Evolutionary conservation across 2,329 filamentous ascomycete species (phyloP), one percentile per base, ranked within the genome.

Genomic region (Colletotrichum nymphaeae): DNA sequence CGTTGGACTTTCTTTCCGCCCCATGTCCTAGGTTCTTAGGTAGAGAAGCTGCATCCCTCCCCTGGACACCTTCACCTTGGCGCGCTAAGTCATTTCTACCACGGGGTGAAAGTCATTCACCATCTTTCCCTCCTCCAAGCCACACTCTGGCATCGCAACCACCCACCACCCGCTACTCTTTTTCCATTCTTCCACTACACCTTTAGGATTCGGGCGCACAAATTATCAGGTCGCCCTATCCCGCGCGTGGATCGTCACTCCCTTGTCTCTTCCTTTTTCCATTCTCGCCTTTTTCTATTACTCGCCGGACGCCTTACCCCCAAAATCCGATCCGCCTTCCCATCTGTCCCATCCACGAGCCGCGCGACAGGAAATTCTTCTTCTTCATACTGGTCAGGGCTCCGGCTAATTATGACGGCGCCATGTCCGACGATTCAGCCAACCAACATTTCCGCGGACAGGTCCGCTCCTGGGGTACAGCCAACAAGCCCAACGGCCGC

Each of bases 401-500:
- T 66, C 69, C 37, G 75, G 75, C 80, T 82, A 77, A 82, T 78
- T 76, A 81, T 79, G 78, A 76, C 73, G 74, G 76, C 76, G 75
- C 78, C 74, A 84, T 84, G 79, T 70, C 67, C 55, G 65, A 57
- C 37, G 57, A 73, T 57, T 62, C 79, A 82, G 80, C 77, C 63
- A 78, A 76, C 63, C 67, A 79, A 46, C 77, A 78, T 57, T 79
- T 80, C 69, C 80, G 78, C 72, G 74, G 73, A 64, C 69, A 77
- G 65, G 70, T 78, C 55, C 72, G 75, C 69, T 65, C 73, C 73
- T 75, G 73, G 60, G 74, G 73, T 16, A 75, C 57, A 55, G 81
- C 78, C 69, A 75, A 69, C 77, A 74, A 76, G 55, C 70, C 76
- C 26, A 76, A 76, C 60, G 74, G 74, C 55, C 71, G 65, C 66